Evolutionary conservation across 208 protist species (phyloP), one percentile per base, ranked within the genome.

Genomic region (Leishmania major): DNA sequence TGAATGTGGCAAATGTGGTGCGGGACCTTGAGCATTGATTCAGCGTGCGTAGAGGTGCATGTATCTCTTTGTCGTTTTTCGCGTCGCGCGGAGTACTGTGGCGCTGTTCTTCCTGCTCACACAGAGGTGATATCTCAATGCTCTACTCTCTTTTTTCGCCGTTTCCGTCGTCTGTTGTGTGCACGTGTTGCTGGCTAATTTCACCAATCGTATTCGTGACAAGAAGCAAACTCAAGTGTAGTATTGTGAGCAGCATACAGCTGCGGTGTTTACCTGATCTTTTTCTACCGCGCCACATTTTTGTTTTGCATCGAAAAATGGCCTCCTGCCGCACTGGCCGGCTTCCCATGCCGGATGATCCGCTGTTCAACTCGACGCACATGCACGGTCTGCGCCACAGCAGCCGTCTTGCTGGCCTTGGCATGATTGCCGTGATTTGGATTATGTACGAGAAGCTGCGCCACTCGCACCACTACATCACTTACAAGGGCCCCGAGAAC

Each of bases 401-500:
- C 88, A 91, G 88, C 78, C 88, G 91, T 71, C 80, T 93, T 45
- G 89, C 90, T 59, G 88, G 86, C 22, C 80, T 93, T 59, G 91
- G 91, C 67, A 87, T 93, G 77, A 83, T 94, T 17, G 88, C 88
- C 22, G 88, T 93, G 37, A 91, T 95, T 75, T 93, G 88, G 92
- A 94, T 94, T 57, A 91, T 96, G 90, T 95, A 95, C 84, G 87
- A 95, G 79, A 95, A 95, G 84, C 85, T 94, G 75, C 86, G 88
- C 19, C 91, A 93, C 79, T 94, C 93, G 22, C 91, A 95, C 83
- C 87, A 93, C 75, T 94, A 94, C 83, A 89, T 95, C 74, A 94
- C 91, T 45, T 94, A 95, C 84, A 96, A 95, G 84, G 92, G 91
- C 72, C 92, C 93, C 43, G 91, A 96, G 51, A 94, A 96, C 81